Conservation (phyloP, 148 eudicot species). For the Drosera capensis region DNA sequence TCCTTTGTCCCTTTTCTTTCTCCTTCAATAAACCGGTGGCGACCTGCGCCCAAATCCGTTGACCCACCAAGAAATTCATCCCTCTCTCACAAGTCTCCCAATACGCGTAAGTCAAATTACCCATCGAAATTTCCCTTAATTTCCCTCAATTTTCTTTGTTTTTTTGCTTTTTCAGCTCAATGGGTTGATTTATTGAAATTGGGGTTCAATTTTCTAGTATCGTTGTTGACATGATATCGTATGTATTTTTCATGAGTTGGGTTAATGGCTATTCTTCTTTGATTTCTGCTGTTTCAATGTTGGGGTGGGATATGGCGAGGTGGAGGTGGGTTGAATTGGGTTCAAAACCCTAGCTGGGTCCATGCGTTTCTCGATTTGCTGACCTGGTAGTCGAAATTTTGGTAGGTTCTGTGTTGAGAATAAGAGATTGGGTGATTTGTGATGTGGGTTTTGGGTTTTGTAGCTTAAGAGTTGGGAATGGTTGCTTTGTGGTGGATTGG, state of each 20-base stretch:
- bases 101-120: not conserved
- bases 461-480: too few species aligned
- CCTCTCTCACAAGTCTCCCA: not conserved
- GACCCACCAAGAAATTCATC: too few species aligned
- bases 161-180: not conserved
- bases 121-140: not conserved
- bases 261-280: not conserved
- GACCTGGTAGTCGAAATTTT: not conserved
- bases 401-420: constrained; percentile 1
- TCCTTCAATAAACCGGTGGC: too few species aligned
- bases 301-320: too few species aligned
- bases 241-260: not conserved
- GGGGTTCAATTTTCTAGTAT: too few species aligned
- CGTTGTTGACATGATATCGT: too few species aligned
- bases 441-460: not conserved
- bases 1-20: too few species aligned
- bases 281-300: not conserved
- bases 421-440: not conserved
- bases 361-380: constrained; percentile 3
- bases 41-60: too few species aligned
- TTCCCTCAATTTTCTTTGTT: not conserved
- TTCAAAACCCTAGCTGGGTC: constrained; percentile 5
- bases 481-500: too few species aligned
- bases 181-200: too few species aligned
- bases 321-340: too few species aligned